These are phyloP conservation scores for Elsinoe batatas DNA, from an alignment of 2,329 filamentous ascomycete genomes.

Conservation along the genomic window DNA sequence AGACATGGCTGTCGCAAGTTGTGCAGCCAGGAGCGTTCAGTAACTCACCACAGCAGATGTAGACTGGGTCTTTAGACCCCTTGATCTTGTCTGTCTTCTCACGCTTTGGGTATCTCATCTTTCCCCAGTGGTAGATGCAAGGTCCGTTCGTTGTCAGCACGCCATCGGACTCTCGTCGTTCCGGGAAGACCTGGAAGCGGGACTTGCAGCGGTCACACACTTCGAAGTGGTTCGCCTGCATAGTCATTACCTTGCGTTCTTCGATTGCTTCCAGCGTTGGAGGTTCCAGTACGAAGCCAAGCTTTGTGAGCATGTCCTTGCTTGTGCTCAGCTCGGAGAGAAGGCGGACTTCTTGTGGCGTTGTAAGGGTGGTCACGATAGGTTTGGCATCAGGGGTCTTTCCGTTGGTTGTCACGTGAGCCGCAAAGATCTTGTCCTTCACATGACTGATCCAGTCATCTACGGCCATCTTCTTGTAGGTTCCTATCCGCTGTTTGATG, in stretches of 20 bases:
- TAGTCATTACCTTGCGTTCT: slow-evolving; percentile 54
- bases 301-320: slow-evolving; percentile 50
- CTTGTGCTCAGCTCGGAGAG: slow-evolving; percentile 54
- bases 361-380: slow-evolving; percentile 60
- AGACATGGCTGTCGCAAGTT: slow-evolving; percentile 65
- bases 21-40: slow-evolving; percentile 72
- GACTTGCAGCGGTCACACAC: slow-evolving; percentile 76
- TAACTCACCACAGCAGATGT: slow-evolving; percentile 67
- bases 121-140: slow-evolving; percentile 76
- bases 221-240: slow-evolving; percentile 67
- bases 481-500: slow-evolving; percentile 70
- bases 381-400: slow-evolving; percentile 24
- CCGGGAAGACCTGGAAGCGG: slow-evolving; percentile 87
- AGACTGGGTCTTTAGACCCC: slow-evolving; percentile 51
- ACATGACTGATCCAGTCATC: slow-evolving; percentile 53
- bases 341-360: slow-evolving; percentile 57
- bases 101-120: slow-evolving; percentile 49
- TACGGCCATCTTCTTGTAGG: slow-evolving; percentile 63
- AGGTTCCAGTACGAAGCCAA: slow-evolving; percentile 64
- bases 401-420: slow-evolving; percentile 16
- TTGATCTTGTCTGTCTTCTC: slow-evolving; percentile 48
- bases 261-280: slow-evolving; percentile 59
- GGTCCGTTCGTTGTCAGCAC: slow-evolving; percentile 65
- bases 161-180: slow-evolving; percentile 64
- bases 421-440: slow-evolving; percentile 37